Evolutionary conservation across 225 moss, liverwort and hornwort genomes (phyloP).

Genomic region (Rhytidiadelphus loreus): DNA sequence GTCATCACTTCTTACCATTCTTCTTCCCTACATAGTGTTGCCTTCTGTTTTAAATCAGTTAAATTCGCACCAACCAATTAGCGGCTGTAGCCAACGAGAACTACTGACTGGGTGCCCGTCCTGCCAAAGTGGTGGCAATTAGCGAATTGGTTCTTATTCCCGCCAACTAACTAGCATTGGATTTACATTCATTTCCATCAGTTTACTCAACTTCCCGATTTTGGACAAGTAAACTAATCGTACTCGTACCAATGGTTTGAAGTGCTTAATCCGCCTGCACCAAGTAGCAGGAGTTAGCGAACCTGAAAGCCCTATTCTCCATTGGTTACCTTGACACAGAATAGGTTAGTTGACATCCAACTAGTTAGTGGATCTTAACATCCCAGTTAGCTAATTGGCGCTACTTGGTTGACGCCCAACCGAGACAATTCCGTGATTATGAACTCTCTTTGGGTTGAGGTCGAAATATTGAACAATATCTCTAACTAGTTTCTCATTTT

Average conservation of each 20-base stretch:
- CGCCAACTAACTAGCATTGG: background rate
- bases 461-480: background rate
- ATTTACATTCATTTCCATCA: background rate
- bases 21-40: background rate
- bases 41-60: background rate
- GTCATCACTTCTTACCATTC: slow-evolving; percentile 9
- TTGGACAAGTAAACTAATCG: background rate
- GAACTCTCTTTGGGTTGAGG: background rate
- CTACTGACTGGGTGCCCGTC: background rate
- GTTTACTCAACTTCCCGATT: background rate
- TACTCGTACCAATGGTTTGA: background rate
- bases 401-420: background rate
- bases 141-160: background rate
- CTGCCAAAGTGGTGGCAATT: background rate
- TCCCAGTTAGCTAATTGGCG: background rate
- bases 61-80: background rate
- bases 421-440: background rate
- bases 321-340: background rate
- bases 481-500: background rate
- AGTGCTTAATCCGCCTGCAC: background rate
- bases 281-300: background rate
- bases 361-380: background rate
- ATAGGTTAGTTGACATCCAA: background rate
- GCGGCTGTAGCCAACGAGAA: background rate
- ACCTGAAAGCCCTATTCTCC: background rate